These are phyloP conservation scores for Pelargonium fulgidum DNA, from an alignment of 441 rosid genomes.

Conservation along the genomic window DNA sequence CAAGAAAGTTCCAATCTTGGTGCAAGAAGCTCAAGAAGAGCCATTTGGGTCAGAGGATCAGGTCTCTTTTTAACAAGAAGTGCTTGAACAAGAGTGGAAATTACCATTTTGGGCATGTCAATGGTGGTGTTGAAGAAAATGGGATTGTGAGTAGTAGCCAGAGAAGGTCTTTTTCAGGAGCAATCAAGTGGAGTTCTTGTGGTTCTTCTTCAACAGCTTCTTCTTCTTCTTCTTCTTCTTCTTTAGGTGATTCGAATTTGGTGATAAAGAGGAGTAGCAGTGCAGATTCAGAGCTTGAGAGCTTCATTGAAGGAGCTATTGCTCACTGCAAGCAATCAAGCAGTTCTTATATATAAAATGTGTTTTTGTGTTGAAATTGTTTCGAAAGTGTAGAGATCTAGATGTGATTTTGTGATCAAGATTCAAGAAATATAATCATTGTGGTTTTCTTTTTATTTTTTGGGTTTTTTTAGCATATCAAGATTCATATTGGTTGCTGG, in stretches of 20 bases:
- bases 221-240: conserved; percentile 43
- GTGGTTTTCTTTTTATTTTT: too few relatives aligned
- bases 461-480: too few relatives aligned
- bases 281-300: conserved; percentile 50
- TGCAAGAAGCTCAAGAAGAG: conserved; percentile 47
- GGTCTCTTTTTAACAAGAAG: conserved; percentile 51
- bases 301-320: conserved; percentile 76
- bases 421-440: too few relatives aligned
- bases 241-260: conserved; percentile 41
- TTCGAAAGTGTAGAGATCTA: too few relatives aligned
- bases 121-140: conserved; percentile 23
- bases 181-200: conserved; percentile 42
- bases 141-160: conserved; percentile 25
- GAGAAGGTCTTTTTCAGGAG: conserved; percentile 76
- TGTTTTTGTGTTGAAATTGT: too few relatives aligned
- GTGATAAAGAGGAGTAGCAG: conserved; percentile 54
- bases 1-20: conserved; percentile 36
- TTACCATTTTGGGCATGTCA: conserved; percentile 16
- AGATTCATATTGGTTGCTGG: too few relatives aligned
- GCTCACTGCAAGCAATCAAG: conserved; percentile 78
- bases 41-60: conserved; percentile 49
- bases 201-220: conserved; percentile 33
- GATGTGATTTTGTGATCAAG: too few relatives aligned
- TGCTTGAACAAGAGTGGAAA: conserved; percentile 32
- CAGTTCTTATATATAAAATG: conserved; percentile 15